Evolutionary conservation across 768 basidiomycete species (phyloP), one percentile per base, ranked within the genome.

Genomic region (Lactifluus piperatus): DNA sequence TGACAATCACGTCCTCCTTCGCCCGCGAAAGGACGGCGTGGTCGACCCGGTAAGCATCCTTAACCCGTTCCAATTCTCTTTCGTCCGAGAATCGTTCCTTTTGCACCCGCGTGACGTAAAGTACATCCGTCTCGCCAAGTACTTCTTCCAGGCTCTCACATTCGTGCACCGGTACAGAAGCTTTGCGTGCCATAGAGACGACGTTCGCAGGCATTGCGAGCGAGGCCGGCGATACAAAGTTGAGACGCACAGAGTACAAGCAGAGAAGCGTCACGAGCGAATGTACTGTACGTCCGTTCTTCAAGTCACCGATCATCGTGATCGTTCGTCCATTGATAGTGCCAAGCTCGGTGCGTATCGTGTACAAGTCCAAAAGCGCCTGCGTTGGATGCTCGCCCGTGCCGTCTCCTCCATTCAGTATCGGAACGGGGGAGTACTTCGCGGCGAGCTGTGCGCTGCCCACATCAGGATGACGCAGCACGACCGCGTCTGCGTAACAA

Each of bases 241-340:
- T 98, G 70, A 99, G 82, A 54, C 85, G 88, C 47, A 98, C 93
- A 6, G 85, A 84, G 77, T 99, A 98, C 44, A 94, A 79, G 65
- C 86, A 92, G 5, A 99, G 81, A 9, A 98, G 79, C 9, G 88
- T 88, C 65, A 98, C 95, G 48, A 99, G 81, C 67, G 89, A 92
- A 75, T 99, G 97, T 2, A 97, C 95, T 0, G 97, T 99, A 47
- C 97, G 85, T 30, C 97, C 97, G 68, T 98, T 95, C 79, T 97
- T 97, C 66, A 99, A 79, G 71, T 99, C 97, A 51, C 97, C 97
- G 10, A 99, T 82, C 53, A 93, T 72, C 10, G 91, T 93, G 69
- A 98, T 87, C 14, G 90, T 93, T 51, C 90, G 87, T 39, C 94
- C 97, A 69, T 98, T 98, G 64, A 98, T 94, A 0, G 94, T 97